Evolutionary conservation across 805 yeast genomes (phyloP), one percentile per base, ranked within the genome.

Genomic region (Sugiyamaella chiloensis): DNA sequence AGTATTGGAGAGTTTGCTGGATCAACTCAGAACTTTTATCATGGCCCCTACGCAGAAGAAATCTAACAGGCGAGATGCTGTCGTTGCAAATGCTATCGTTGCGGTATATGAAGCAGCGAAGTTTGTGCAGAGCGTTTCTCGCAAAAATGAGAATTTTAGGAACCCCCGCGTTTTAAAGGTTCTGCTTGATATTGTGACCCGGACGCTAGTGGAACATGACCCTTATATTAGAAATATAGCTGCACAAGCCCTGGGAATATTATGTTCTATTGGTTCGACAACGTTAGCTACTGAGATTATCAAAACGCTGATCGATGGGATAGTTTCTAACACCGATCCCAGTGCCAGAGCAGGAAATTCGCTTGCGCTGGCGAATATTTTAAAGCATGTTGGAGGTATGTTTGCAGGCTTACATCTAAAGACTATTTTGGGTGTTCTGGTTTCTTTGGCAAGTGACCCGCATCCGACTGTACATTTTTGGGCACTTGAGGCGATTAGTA

Each of bases 1-100:
- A 52, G 85, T 93, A 45, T 97, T 91, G 59, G 82, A 84, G 49
- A 88, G 97, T 0, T 72, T 93, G n/a, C 65, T 93, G 17, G 97
- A 91, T 58, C 86, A 82, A 46, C 65, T 93, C 52, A 75, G 89
- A 54, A 70, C 83, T 2, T 71, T 75, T 14, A 52, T 83, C 31
- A 57, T 52, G 2, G 23, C 55, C 4, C 42, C 53, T 19, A 61
- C 3, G 8, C 50, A 42, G 30, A 35, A 44, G 40, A 47, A 40
- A 17, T 58, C 66, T 1, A 54, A 63, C 1, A 65, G 74, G 30
- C 61, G 64, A 14, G 61, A 63, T 0, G 86, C 90, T 0, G 71
- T 84, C 6, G 64, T 74, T 1, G 70, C 83, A 3, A 90, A 90
- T 58, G 63, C 78, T 1, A 68, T 85, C 0, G 71, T 84, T 19